These are phyloP conservation scores for Trichoderma polysporum DNA, from an alignment of 2,329 filamentous ascomycete species.

Conservation along the genomic window DNA sequence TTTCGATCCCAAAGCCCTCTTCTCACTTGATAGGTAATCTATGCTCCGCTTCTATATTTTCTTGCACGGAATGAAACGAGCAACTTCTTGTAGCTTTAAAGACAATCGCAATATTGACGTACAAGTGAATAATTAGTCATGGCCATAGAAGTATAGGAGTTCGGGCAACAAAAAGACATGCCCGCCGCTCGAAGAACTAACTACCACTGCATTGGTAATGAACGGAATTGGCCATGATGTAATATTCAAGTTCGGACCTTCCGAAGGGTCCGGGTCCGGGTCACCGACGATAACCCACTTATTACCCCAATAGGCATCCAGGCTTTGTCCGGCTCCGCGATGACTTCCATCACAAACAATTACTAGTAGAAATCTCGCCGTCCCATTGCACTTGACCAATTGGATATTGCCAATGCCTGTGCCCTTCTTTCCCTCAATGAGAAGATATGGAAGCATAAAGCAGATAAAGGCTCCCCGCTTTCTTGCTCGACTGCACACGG, in stretches of 20 bases:
- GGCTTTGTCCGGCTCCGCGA: neutral
- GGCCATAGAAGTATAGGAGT: neutral
- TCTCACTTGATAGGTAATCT: neutral
- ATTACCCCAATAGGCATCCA: neutral
- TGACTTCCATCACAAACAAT: neutral
- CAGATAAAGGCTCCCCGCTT: neutral
- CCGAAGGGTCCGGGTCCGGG: conserved; percentile 8
- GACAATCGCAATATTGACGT: neutral
- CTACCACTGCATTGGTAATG: neutral
- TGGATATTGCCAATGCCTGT: neutral
- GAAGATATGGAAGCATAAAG: neutral
- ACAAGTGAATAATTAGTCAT: neutral
- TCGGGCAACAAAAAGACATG: neutral
- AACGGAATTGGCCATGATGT: neutral
- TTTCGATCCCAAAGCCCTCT: neutral
- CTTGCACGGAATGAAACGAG: neutral
- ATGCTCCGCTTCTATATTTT: neutral
- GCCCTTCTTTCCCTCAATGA: neutral
- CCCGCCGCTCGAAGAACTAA: neutral
- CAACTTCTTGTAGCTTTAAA: neutral
- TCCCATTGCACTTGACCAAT: neutral
- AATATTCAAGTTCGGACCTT: conserved; percentile 8
- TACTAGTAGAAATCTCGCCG: neutral
- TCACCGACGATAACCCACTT: neutral
- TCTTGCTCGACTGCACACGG: neutral